Evolutionary conservation across 1,284 basidiomycete genomes (phyloP), one percentile per base, ranked within the genome.

Genomic region (Somion occarium): DNA sequence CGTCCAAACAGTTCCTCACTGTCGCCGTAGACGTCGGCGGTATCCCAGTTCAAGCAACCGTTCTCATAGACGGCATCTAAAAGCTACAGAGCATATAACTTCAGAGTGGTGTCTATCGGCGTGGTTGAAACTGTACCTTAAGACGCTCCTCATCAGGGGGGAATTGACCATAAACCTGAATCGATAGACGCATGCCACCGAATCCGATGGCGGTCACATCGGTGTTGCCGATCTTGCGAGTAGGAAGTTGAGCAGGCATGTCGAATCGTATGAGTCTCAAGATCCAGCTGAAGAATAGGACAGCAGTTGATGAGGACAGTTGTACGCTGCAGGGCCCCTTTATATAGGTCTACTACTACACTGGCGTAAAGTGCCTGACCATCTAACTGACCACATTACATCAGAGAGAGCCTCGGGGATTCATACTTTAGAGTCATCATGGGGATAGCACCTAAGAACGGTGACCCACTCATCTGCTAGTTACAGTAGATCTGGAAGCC

Each of bases 11-110:
- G 42, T 7, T 59, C 60, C 51, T 63, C 61, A 44, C 49, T 57
- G 39, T 62, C 56, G 13, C 56, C 56, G 52, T 69, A 70, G 3
- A 58, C 46, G 53, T 66, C 58, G 3, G 64, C 63, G 5, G 63
- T 66, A 49, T 68, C 66, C 65, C 65, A 67, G 54, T 56, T 53
- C 11, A 59, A 64, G 43, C 59, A 61, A 2, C 66, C 64, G n/a
- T 41, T 44, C 25, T 59, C 65, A 50, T 63, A 61, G 1, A 64
- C 52, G 3, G 56, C 55, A 39, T 68, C 66, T 1, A 68, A 49
- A 19, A 67, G 18, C 65, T 68, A 19, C 9, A 50, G 20, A 44
- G 9, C 42, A 5, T 7, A 7, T 22, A 13, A 43, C 19, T 41
- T 9, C 7, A 22, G 9, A 7, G 7, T 18, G 7, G 19, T 41